Evolutionary conservation across 2,329 filamentous ascomycete species (phyloP), one percentile per base, ranked within the genome.

Genomic region (Xylaria sp.): DNA sequence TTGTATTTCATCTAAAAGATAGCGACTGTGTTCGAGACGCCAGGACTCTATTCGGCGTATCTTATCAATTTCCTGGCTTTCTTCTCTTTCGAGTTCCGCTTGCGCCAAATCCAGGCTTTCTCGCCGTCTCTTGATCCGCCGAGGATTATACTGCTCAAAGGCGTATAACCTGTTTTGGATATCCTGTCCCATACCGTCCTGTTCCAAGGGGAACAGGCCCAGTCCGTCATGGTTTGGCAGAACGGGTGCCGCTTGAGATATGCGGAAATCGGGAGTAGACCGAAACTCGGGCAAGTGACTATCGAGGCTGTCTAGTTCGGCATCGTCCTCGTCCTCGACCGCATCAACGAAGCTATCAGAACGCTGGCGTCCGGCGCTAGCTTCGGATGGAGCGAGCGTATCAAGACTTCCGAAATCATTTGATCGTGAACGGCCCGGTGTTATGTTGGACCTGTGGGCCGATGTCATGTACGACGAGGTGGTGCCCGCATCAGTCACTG

Each of bases 151-250:
- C 71, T 89, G 88, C 79, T 98, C 95, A 78, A 97, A 96, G 69
- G 93, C 91, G 85, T 94, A 98, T 55, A 98, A 82, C 72, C 95
- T 92, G 70, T 97, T 92, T 77, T 97, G 93, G 25, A 93, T 85
- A 51, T 89, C 86, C 1, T 81, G 76, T 1, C 83, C 83, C 72
- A 86, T 77, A 70, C 83, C 77, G 78, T 87, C 81, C 72, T 88
- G 77, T 82, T 93, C 78, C 77, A 93, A 69, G 80, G 84, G 88
- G 79, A 99, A 99, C 6, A 91, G 93, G 4, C 96, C 96, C 54
- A 98, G 81, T 1, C 96, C 96, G 83, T 99, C 94, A 77, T 99
- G 96, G 0, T 90, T 89, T 0, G 96, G 96, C n/a, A 99, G 86
- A 1, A 97, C 88, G 0, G 92, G 90, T 21, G 86, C 84, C 23